phyloP scores from a whole-genome alignment of 495 filamentous ascomycete species.

The Hypoxylon lienhwacheense region DNA sequence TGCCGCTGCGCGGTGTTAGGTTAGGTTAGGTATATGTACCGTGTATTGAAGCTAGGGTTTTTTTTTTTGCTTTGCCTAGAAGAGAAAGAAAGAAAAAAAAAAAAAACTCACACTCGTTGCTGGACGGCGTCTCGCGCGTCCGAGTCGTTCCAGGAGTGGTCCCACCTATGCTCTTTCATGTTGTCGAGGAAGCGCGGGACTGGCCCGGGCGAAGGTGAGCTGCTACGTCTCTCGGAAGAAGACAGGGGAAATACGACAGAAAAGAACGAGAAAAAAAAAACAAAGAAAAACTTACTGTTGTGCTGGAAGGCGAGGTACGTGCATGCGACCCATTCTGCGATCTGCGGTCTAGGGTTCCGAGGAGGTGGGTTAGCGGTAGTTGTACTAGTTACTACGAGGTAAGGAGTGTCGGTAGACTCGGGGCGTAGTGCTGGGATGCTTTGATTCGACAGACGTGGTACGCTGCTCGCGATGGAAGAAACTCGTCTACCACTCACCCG shows the following conservation, averaged over 20 bases:
- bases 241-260: no score
- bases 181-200: conserved; percentile 58
- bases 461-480: neutral
- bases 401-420: no score
- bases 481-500: conserved; percentile 26
- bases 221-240: neutral
- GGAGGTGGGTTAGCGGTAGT: no score
- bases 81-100: no score
- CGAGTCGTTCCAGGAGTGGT: conserved; percentile 36
- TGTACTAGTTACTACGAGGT: no score
- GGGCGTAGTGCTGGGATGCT: no score
- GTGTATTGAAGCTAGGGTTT: no score
- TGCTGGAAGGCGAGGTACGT: conserved; percentile 56
- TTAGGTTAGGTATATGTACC: no score
- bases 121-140: conserved; percentile 47
- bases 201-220: conserved; percentile 11
- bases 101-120: conserved; percentile 49
- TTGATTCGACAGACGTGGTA: neutral
- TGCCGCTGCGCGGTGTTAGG: conserved; percentile 57
- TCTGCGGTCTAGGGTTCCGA: conserved; percentile 59
- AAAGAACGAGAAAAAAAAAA: neutral
- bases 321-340: conserved; percentile 74
- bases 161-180: conserved; percentile 58
- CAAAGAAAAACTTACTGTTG: conserved; percentile 37
- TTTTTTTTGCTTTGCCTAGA: no score